Evolutionary conservation across 129 eudicot genomes (phyloP).

Genomic region (Flaveria bidentis): DNA sequence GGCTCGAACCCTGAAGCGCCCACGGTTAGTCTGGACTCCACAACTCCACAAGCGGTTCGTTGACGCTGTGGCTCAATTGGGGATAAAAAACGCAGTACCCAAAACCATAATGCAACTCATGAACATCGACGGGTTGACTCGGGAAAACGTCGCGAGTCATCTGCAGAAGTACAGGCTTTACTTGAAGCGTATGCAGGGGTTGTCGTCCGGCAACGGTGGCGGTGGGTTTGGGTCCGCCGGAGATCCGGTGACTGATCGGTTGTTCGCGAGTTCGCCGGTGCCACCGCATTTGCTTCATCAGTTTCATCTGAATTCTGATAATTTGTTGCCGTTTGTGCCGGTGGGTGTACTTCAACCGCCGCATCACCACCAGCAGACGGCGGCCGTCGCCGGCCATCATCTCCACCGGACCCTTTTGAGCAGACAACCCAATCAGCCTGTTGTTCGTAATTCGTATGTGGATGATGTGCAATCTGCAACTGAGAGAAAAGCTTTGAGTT

Average conservation of each 20-base stretch:
- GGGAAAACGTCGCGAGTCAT: conserved; percentile 97
- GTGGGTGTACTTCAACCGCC: conserved; percentile 53
- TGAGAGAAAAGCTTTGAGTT: conserved; percentile 78
- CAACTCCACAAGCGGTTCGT: conserved; percentile 97
- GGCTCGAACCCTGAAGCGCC: conserved; percentile 89
- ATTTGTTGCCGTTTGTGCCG: conserved; percentile 61
- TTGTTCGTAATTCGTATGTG: conserved; percentile 49
- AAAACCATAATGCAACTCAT: conserved; percentile 97
- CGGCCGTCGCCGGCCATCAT: conserved; percentile 48
- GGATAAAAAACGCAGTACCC: conserved; percentile 94
- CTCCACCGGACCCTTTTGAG: conserved; percentile 47
- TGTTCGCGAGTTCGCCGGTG: conserved; percentile 94
- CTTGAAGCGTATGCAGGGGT: conserved; percentile 89
- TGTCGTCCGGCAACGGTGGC: conserved; percentile 50
- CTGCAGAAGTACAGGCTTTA: conserved; percentile 88
- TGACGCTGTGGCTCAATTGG: conserved; percentile 93
- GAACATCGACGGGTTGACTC: conserved; percentile 92
- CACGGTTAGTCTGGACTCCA: conserved; percentile 96
- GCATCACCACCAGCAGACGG: conserved; percentile 67
- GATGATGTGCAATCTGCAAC: conserved; percentile 67
- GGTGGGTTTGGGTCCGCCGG: conserved; percentile 45
- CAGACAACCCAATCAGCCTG: conserved; percentile 41
- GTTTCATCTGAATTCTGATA: conserved; percentile 44
- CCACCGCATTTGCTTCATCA: conserved; percentile 86
- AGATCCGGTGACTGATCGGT: conserved; percentile 72